Base-by-base conservation (phyloP, 2,329 filamentous ascomycete species). In the Aspergillus floridensis region DNA sequence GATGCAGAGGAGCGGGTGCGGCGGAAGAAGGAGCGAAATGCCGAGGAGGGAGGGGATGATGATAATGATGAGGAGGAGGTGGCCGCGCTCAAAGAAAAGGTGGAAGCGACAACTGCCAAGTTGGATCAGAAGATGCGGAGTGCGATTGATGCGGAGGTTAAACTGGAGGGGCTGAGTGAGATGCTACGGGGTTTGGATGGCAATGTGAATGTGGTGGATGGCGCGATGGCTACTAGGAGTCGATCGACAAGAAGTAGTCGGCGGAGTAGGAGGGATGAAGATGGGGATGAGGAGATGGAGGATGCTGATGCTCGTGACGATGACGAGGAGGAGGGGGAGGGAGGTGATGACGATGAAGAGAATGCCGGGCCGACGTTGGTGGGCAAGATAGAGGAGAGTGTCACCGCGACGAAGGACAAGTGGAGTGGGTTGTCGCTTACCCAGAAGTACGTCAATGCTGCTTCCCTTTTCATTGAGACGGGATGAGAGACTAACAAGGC, bases 121-220 rank as follows among this genome's bases (percentile, higher is more conserved):
- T 78, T 88, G 68, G 87, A 90, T 64, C 77, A 81, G 67, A 78
- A 76, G 49, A 81, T 88, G 68, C 80, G 86, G 16, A 75, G 79
- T 12, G 72, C 85, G 52, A 82, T 89, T 59, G 87, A 90, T 72
- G 78, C 78, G 8, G 77, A 81, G 58, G 74, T 80, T 8, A 80
- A 77, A 59, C 70, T 84, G 14, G 71, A 78, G 57, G 68, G 72
- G 4, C 68, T 85, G 49, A 74, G 76, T 31, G 75, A 78, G 12
- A 74, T 77, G 2, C 61, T 87, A 4, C 65, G 69, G 3, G 75
- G 76, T 60, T 67, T 86, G 64, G 74, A 66, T 60, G 70, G 50
- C 61, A 80, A 77, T n/a, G 68, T 71, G 2, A 67, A 65, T 63
- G 63, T 65, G 26, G 68, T 70, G 4, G 66, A 63, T 62, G 64